Conservation (phyloP, 2,329 filamentous ascomycete species). For the Dactylellina haptotyla region DNA sequence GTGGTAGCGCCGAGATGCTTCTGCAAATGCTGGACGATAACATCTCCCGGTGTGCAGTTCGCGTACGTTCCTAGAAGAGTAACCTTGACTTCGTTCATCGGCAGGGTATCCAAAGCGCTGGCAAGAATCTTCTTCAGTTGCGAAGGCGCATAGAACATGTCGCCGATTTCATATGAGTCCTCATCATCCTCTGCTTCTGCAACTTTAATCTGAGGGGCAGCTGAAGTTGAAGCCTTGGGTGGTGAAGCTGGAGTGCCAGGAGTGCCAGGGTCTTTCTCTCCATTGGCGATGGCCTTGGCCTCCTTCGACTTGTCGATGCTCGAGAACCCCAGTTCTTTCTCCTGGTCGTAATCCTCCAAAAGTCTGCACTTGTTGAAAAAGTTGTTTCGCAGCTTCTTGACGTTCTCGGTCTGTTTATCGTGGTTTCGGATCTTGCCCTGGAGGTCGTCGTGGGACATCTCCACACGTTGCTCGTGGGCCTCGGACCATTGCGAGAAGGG, state of each 20-base stretch:
- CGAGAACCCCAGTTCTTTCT: slow-evolving; percentile 97
- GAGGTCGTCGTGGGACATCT: slow-evolving; percentile 93
- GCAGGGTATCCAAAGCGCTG: slow-evolving; percentile 87
- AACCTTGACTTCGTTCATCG: slow-evolving; percentile 89
- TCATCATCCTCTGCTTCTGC: slow-evolving; percentile 76
- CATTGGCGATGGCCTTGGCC: slow-evolving; percentile 67
- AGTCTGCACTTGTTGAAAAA: slow-evolving; percentile 99
- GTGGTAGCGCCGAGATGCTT: slow-evolving; percentile 84
- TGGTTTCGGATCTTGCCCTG: slow-evolving; percentile 90
- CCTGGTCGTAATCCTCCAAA: slow-evolving; percentile 95
- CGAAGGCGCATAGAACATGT: slow-evolving; percentile 83
- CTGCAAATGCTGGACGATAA: slow-evolving; percentile 96
- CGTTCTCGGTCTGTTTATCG: slow-evolving; percentile 86
- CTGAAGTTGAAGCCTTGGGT: slow-evolving; percentile 65
- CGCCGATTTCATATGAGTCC: slow-evolving; percentile 87
- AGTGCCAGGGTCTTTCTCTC: slow-evolving; percentile 62
- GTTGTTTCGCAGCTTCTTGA: slow-evolving; percentile 91
- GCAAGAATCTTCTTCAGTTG: slow-evolving; percentile 89
- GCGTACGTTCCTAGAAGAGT: slow-evolving; percentile 93
- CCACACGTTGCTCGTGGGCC: slow-evolving; percentile 87
- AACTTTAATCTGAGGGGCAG: slow-evolving; percentile 83
- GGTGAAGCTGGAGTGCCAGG: slow-evolving; percentile 61
- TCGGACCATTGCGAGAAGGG: slow-evolving; percentile 97
- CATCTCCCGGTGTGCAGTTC: slow-evolving; percentile 88
- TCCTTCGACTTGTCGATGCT: slow-evolving; percentile 70